These are phyloP conservation scores for Volvox reticuliferus DNA, from an alignment of 139 green algal species.

Conservation along the genomic window DNA sequence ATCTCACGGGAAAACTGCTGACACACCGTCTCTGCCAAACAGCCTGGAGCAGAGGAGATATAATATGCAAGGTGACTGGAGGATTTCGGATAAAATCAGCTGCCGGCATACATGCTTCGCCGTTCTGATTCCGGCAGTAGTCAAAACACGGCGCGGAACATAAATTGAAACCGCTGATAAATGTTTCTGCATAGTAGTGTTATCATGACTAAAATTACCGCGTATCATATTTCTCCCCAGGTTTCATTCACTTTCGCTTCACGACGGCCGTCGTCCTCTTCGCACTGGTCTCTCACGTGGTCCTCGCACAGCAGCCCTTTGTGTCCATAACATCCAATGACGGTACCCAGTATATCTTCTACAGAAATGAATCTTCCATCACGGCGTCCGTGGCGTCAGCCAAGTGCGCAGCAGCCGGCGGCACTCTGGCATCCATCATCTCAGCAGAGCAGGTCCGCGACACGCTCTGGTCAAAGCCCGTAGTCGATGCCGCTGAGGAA, in stretches of 20 bases:
- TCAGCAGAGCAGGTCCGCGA: not conserved
- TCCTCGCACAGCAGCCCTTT: not conserved
- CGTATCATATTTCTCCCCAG: not conserved
- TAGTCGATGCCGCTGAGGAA: not conserved
- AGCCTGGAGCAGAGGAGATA: no score
- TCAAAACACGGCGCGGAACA: no score
- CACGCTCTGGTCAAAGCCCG: not conserved
- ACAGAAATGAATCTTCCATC: not conserved
- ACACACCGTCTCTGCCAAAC: no score
- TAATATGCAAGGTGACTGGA: no score
- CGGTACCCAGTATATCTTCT: conserved; percentile 5
- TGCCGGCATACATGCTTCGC: no score
- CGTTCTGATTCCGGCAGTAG: no score
- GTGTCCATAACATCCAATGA: not conserved
- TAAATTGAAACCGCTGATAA: no score
- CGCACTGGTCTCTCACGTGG: not conserved
- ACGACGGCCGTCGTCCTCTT: not conserved
- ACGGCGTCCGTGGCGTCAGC: not conserved
- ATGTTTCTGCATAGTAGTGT: no score
- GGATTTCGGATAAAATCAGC: no score
- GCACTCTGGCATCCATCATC: not conserved
- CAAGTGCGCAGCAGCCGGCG: not conserved
- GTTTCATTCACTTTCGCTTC: not conserved
- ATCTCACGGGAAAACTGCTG: no score
- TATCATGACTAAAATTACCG: no score